Percentiles rank a stretch among this genome's conserved stretches.
These are phyloP conservation scores for Aspergillus conjunctus DNA, from an alignment of 495 filamentous ascomycete genomes.

Conservation along the genomic window DNA sequence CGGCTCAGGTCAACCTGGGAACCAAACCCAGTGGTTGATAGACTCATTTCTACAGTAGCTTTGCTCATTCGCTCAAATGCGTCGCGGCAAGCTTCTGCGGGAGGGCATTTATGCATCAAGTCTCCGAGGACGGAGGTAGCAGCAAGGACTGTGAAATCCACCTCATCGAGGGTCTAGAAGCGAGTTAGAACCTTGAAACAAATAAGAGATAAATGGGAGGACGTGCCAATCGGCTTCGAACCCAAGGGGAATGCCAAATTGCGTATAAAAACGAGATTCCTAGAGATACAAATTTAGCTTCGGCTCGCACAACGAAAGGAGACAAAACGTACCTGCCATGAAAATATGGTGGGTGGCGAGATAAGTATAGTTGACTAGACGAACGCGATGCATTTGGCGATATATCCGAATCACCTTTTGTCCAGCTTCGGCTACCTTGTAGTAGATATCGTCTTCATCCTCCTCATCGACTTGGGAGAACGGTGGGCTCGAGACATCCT, in stretches of 20 bases:
- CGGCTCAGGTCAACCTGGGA: conserved; percentile 46
- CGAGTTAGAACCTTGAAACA: conserved; percentile 7
- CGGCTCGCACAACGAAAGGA: conserved; percentile 5
- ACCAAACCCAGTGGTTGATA: conserved; percentile 80
- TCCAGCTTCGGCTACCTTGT: conserved; percentile 92
- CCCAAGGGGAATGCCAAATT: conserved; percentile 92
- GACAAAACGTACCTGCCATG: conserved; percentile 70
- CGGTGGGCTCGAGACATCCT: conserved; percentile 64
- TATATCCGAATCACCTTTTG: conserved; percentile 91
- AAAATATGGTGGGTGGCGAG: conserved; percentile 96
- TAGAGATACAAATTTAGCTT: conserved; percentile 32
- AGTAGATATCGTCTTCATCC: conserved; percentile 86
- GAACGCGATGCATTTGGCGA: conserved; percentile 81
- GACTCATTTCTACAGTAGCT: conserved; percentile 89
- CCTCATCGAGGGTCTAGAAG: conserved; percentile 81
- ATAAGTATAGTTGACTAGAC: conserved; percentile 94
- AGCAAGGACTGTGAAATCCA: conserved; percentile 94
- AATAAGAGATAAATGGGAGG: neutral
- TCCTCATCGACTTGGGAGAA: conserved; percentile 64
- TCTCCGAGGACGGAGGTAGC: conserved; percentile 85
- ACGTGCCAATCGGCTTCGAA: conserved; percentile 79
- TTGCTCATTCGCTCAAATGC: conserved; percentile 95
- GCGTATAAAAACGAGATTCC: conserved; percentile 95
- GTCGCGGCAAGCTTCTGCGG: conserved; percentile 83
- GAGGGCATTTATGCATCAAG: conserved; percentile 75